Evolutionary conservation across 495 filamentous ascomycete genomes (phyloP).

Genomic region (Daldinia decipiens): DNA sequence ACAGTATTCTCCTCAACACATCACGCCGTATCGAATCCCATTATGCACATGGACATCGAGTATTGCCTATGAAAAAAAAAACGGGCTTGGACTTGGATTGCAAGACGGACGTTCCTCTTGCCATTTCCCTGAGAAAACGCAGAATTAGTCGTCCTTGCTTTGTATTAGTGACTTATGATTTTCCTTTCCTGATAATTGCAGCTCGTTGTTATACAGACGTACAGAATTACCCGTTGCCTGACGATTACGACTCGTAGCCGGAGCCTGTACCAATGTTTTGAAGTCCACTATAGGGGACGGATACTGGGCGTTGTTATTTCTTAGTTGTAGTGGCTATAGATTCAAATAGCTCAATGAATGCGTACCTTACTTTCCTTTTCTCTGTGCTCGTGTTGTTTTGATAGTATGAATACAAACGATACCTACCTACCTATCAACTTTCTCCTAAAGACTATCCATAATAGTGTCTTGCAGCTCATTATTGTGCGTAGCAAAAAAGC

Average conservation of each 20-base stretch:
- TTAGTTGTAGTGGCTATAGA: slow-evolving; percentile 20
- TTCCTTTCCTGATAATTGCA: slow-evolving; percentile 14
- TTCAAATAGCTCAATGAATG: slow-evolving; percentile 32
- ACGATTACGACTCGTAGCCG: background rate
- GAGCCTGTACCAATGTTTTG: slow-evolving; percentile 15
- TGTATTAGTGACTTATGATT: slow-evolving; percentile 24
- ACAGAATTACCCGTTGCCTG: slow-evolving; percentile 2
- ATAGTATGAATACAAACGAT: background rate
- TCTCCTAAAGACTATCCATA: no score
- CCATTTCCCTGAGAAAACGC: slow-evolving; percentile 10
- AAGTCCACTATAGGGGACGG: slow-evolving; percentile 18
- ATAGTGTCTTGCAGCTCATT: background rate
- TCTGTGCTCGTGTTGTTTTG: background rate
- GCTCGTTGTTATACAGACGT: slow-evolving; percentile 1
- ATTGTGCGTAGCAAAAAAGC: background rate
- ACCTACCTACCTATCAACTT: background rate
- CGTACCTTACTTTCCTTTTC: slow-evolving; percentile 22
- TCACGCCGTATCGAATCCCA: slow-evolving; percentile 13
- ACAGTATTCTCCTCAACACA: slow-evolving; percentile 31
- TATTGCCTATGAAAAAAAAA: slow-evolving; percentile 25
- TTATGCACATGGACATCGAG: slow-evolving; percentile 27
- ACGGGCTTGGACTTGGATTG: slow-evolving; percentile 35
- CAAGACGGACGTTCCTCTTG: slow-evolving; percentile 16
- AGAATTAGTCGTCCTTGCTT: slow-evolving; percentile 20
- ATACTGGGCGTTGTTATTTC: slow-evolving; percentile 8